These are phyloP conservation scores for Picochlorum costavermella DNA, from an alignment of 139 green algal genomes.

Conservation along the genomic window DNA sequence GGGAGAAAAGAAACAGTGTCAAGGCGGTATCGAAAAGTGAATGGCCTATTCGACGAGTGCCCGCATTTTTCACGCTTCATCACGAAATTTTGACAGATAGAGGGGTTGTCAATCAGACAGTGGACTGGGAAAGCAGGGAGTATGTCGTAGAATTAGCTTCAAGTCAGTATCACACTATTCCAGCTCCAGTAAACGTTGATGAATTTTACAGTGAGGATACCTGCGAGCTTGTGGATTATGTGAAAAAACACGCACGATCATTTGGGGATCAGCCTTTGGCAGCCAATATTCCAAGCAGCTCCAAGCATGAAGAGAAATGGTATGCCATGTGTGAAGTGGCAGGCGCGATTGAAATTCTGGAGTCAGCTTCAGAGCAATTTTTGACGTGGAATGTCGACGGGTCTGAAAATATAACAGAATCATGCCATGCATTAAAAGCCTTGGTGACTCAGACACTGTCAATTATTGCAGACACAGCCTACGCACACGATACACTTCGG, in stretches of 20 bases:
- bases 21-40: neutral
- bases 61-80: conserved; percentile 16
- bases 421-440: conserved; percentile 11
- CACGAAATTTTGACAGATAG: conserved; percentile 12
- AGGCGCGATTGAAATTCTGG: neutral
- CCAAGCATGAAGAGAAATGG: neutral
- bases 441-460: neutral
- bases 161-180: neutral
- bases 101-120: conserved; percentile 16
- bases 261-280: no score
- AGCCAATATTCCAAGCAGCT: neutral
- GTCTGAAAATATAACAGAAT: conserved; percentile 9
- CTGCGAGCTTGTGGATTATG: neutral
- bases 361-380: neutral
- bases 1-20: neutral
- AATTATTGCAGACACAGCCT: neutral
- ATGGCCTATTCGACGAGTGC: conserved; percentile 16
- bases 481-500: conserved; percentile 19
- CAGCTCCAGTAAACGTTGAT: neutral
- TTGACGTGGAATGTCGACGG: neutral
- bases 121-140: conserved; percentile 15
- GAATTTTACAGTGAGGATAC: conserved; percentile 1
- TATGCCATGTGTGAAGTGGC: conserved; percentile 7
- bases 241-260: neutral
- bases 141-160: neutral